Conservation (phyloP, 371 early-diverging fungal species). For the Mortierella sp. region DNA sequence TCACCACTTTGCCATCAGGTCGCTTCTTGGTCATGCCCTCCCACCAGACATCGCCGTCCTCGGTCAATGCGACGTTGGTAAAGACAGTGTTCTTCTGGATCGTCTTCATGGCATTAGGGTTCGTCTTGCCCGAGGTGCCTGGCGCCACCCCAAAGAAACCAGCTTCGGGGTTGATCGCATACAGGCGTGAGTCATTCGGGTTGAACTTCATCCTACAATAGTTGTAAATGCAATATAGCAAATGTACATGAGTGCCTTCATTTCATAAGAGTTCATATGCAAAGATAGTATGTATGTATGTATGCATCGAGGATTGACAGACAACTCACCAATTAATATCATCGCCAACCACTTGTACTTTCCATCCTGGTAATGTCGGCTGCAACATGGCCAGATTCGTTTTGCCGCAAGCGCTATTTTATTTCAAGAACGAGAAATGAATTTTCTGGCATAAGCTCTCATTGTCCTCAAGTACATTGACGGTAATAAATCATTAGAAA, state of each 20-base stretch:
- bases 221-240: not conserved
- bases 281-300: too few species aligned
- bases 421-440: not conserved
- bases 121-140: conserved; percentile 61
- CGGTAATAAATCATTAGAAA: not conserved
- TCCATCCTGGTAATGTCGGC: conserved; percentile 63
- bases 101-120: conserved; percentile 61
- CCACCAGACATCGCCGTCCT: conserved; percentile 65
- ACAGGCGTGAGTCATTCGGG: conserved; percentile 58
- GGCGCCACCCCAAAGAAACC: conserved; percentile 68
- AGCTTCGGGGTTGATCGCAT: conserved; percentile 65
- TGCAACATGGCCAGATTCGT: conserved; percentile 63
- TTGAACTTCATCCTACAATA: conserved; percentile 57
- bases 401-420: conserved; percentile 61
- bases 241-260: not conserved
- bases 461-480: not conserved
- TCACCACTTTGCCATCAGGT: conserved; percentile 57
- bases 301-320: not conserved
- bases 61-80: conserved; percentile 62
- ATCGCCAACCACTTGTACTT: conserved; percentile 61
- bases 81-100: conserved; percentile 57
- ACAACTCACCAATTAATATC: conserved; percentile 58
- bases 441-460: not conserved
- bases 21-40: conserved; percentile 61
- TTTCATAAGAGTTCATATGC: too few species aligned